Evolutionary conservation across 768 basidiomycete species (phyloP).

Genomic region (Naematelia aurantialba): DNA sequence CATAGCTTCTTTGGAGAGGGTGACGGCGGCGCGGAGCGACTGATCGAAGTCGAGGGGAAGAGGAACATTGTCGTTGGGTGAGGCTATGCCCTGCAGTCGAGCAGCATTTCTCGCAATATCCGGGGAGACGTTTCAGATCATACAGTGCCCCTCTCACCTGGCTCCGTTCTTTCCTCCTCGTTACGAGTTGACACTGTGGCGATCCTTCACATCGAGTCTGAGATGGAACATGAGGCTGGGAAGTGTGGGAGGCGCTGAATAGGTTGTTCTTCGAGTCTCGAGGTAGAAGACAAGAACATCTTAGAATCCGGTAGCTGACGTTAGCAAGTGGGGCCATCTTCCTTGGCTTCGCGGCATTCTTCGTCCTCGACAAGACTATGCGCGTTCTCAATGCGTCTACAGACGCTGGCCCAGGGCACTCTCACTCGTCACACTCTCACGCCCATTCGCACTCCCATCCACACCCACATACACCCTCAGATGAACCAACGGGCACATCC

Average conservation of each 20-base stretch:
- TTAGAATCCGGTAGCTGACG: no score
- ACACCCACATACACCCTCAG: slow-evolving; percentile 57
- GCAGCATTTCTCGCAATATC: no score
- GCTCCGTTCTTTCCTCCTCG: no score
- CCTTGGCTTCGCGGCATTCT: slow-evolving; percentile 80
- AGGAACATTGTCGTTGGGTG: slow-evolving; percentile 86
- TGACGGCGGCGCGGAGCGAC: slow-evolving; percentile 51
- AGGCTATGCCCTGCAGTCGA: not conserved
- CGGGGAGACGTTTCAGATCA: no score
- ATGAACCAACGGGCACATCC: slow-evolving; percentile 51
- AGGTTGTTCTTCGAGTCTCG: no score
- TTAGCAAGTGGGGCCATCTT: slow-evolving; percentile 60
- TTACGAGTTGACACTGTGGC: no score
- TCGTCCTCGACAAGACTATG: slow-evolving; percentile 87
- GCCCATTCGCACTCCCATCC: slow-evolving; percentile 54
- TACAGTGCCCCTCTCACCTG: no score
- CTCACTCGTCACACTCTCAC: slow-evolving; percentile 64
- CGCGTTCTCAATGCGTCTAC: slow-evolving; percentile 69
- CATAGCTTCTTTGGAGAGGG: slow-evolving; percentile 89
- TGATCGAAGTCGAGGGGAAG: slow-evolving; percentile 20
- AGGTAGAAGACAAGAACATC: no score
- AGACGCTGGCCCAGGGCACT: slow-evolving; percentile 55
- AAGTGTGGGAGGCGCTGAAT: no score
- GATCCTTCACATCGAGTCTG: no score
- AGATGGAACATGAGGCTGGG: no score